Conservation (phyloP, 768 basidiomycete genomes). For the Phanerochaete sordida region DNA sequence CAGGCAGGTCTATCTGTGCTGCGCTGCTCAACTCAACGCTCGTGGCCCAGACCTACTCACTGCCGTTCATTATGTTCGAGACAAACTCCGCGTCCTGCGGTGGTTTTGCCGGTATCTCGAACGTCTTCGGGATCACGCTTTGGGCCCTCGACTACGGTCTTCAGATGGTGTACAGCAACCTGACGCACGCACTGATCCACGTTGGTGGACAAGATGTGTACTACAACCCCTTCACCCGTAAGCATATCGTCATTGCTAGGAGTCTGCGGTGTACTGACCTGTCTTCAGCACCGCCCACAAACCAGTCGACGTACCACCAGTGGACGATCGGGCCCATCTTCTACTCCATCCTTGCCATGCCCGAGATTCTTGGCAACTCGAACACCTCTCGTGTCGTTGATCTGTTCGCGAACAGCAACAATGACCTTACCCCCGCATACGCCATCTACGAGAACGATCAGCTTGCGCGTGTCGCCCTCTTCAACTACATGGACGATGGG, state of each 20-base stretch:
- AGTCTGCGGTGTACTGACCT: conserved; percentile 9
- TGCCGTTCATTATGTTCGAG: conserved; percentile 54
- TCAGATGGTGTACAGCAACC: conserved; percentile 48
- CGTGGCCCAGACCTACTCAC: conserved; percentile 33
- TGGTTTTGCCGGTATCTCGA: conserved; percentile 49
- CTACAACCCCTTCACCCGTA: conserved; percentile 54
- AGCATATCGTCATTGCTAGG: neutral
- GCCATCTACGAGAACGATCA: conserved; percentile 71
- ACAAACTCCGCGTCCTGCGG: conserved; percentile 53
- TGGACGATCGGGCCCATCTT: conserved; percentile 77
- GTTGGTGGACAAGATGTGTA: conserved; percentile 61
- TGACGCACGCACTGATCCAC: conserved; percentile 41
- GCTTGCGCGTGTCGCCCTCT: conserved; percentile 58
- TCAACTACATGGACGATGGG: conserved; percentile 70
- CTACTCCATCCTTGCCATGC: conserved; percentile 67
- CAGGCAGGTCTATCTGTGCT: conserved; percentile 44
- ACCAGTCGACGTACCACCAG: conserved; percentile 52
- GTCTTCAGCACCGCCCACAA: conserved; percentile 46
- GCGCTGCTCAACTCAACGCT: conserved; percentile 48
- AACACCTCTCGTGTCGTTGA: conserved; percentile 67
- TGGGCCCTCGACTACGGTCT: conserved; percentile 54
- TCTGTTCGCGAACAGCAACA: conserved; percentile 47
- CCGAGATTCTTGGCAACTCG: conserved; percentile 67
- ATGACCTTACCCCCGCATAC: conserved; percentile 56
- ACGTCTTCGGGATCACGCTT: conserved; percentile 51